Evolutionary conservation across 2,329 filamentous ascomycete species (phyloP).

Genomic region (Phialocephala sp.): DNA sequence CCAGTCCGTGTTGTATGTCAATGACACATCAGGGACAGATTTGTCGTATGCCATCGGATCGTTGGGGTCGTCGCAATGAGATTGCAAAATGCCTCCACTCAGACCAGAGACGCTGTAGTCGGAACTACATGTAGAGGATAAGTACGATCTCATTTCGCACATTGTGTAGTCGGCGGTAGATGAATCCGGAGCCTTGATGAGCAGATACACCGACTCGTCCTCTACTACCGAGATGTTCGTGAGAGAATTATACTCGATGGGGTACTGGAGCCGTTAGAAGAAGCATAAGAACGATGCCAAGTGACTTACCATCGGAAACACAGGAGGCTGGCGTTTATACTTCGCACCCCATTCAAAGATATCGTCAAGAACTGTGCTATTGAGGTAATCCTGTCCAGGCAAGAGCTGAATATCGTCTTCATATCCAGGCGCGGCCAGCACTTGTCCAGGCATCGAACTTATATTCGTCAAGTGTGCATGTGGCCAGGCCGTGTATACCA

Average conservation of each 20-base stretch:
- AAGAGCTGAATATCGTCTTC: slow-evolving; percentile 45
- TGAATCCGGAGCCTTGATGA: slow-evolving; percentile 55
- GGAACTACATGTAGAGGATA: slow-evolving; percentile 71
- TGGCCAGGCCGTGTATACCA: slow-evolving; percentile 70
- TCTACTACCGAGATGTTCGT: slow-evolving; percentile 57
- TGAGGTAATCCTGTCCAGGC: slow-evolving; percentile 50
- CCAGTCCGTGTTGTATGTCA: slow-evolving; percentile 55
- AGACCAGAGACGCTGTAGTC: slow-evolving; percentile 60
- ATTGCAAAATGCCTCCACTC: slow-evolving; percentile 62
- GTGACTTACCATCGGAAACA: slow-evolving; percentile 53
- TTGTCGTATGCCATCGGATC: slow-evolving; percentile 62
- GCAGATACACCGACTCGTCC: slow-evolving; percentile 66
- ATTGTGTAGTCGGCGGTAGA: slow-evolving; percentile 62
- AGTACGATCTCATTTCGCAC: slow-evolving; percentile 69
- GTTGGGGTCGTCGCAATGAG: slow-evolving; percentile 62
- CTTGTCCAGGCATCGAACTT: slow-evolving; percentile 47
- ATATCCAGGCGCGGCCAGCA: slow-evolving; percentile 47
- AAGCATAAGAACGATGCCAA: not conserved
- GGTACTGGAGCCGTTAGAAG: slow-evolving; percentile 49
- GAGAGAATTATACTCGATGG: slow-evolving; percentile 69
- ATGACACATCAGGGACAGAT: slow-evolving; percentile 45
- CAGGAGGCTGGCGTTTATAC: slow-evolving; percentile 56
- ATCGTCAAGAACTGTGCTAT: slow-evolving; percentile 68
- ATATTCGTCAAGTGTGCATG: slow-evolving; percentile 41
- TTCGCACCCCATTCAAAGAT: slow-evolving; percentile 70